Percentiles rank a stretch among this genome's conserved stretches.
Conservation (phyloP, 257 asterid species). For the Solanum commersonii region DNA sequence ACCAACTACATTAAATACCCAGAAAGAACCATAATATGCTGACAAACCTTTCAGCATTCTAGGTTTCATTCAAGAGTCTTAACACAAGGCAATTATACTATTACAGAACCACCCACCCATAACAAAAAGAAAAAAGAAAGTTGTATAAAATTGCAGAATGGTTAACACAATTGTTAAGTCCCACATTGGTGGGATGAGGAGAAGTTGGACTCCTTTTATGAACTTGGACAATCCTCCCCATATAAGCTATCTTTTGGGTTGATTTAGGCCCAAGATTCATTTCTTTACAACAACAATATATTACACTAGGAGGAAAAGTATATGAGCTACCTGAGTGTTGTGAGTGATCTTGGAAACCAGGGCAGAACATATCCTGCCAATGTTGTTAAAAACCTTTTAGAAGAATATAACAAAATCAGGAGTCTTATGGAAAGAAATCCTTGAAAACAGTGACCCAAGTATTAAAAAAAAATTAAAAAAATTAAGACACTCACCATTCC, state of each 20-base stretch:
- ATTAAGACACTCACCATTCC: constrained; percentile 31
- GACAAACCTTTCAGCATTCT: not conserved
- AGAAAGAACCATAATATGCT: not conserved
- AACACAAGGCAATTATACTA: not conserved
- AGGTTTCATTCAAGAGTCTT: not conserved
- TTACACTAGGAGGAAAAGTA: not conserved
- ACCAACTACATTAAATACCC: not conserved
- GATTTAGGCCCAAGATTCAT: not conserved
- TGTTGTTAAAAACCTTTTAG: not conserved
- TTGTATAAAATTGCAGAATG: not conserved
- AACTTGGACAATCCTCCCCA: not conserved
- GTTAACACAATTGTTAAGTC: not conserved
- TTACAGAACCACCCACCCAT: not conserved
- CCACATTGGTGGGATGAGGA: not conserved
- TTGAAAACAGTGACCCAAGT: not conserved
- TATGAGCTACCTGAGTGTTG: constrained; percentile 48
- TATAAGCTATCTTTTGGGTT: not conserved
- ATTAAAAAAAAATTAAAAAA: not conserved
- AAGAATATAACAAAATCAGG: not conserved
- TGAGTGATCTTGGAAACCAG: constrained; percentile 50
- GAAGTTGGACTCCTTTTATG: not conserved
- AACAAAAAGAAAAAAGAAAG: not conserved
- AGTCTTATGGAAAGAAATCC: not conserved
- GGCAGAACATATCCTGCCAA: constrained; percentile 59
- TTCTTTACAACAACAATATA: not conserved